Conservation (phyloP, 148 eudicot species). For the Vaccinium darrowii region DNA sequence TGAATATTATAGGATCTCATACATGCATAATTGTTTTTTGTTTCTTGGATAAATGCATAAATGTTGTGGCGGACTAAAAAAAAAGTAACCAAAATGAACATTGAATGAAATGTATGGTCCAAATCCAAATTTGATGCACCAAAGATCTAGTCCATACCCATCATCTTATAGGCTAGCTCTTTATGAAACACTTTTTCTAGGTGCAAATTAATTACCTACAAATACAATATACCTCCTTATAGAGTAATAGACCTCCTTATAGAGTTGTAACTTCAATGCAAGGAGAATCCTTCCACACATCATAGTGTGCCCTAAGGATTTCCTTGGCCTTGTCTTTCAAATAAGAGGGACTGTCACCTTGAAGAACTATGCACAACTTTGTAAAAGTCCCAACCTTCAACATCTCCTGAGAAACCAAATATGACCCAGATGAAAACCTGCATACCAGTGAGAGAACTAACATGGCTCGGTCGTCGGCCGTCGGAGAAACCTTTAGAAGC, state of each 20-base stretch:
- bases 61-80: too few relatives aligned
- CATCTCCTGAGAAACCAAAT: slow-evolving; percentile 42
- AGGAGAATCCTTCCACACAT: slow-evolving; percentile 45
- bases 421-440: slow-evolving; percentile 30
- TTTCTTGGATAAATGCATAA: too few relatives aligned
- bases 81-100: too few relatives aligned
- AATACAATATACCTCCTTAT: not conserved
- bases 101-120: not conserved
- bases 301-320: slow-evolving; percentile 33
- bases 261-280: slow-evolving; percentile 25
- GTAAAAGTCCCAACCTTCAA: slow-evolving; percentile 38
- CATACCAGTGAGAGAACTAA: slow-evolving; percentile 28
- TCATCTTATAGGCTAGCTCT: not conserved
- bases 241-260: slow-evolving; percentile 4
- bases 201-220: not conserved
- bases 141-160: not conserved
- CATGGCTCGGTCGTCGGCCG: slow-evolving; percentile 36
- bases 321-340: slow-evolving; percentile 41
- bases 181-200: not conserved
- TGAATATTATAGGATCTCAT: too few relatives aligned
- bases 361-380: slow-evolving; percentile 44
- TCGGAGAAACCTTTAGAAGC: slow-evolving; percentile 35
- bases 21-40: too few relatives aligned
- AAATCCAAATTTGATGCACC: not conserved
- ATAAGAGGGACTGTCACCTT: slow-evolving; percentile 25